Conservation (phyloP, 176 grass and related monocot genomes). For the Musa schizocarpa region DNA sequence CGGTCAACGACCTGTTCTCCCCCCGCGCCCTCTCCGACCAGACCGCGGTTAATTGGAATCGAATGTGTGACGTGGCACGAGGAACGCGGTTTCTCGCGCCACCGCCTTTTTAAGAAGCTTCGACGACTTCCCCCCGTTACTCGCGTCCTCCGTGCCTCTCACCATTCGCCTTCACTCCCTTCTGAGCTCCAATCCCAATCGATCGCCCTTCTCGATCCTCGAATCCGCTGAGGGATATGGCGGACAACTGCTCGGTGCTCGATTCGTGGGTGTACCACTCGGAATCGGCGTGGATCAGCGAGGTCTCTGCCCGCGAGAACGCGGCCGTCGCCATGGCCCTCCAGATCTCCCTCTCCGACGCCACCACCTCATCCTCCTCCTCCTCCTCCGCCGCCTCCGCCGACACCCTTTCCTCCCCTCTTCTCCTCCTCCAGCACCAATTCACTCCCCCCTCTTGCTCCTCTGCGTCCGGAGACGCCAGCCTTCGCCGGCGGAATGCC, state of each 20-base stretch:
- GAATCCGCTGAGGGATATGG: conserved; percentile 9
- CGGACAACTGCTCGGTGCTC: conserved; percentile 33
- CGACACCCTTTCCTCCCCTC: neutral
- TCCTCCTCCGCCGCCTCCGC: conserved; percentile 9
- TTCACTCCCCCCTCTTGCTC: neutral
- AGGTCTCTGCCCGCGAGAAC: conserved; percentile 26
- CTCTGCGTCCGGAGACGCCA: neutral
- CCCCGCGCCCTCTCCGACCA: too few species aligned
- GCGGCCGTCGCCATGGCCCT: conserved; percentile 49
- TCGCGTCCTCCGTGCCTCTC: too few species aligned
- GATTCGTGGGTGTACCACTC: conserved; percentile 28
- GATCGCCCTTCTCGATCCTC: neutral
- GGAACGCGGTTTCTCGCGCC: too few species aligned
- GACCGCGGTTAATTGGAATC: too few species aligned
- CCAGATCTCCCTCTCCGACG: conserved; percentile 57
- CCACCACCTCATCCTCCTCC: neutral
- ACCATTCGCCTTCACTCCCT: neutral
- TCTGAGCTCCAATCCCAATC: neutral
- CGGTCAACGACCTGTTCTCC: too few species aligned
- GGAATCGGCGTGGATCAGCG: conserved; percentile 5
- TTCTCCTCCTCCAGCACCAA: too few species aligned
- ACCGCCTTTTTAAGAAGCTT: too few species aligned
- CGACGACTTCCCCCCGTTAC: too few species aligned
- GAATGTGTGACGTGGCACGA: too few species aligned
- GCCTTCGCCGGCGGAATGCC: neutral